A percentile compares a stretch with the other conserved stretches of the same genome.
Evolutionary conservation across 148 eudicot genomes (phyloP).

Genomic region (Rhododendron mucronatum): DNA sequence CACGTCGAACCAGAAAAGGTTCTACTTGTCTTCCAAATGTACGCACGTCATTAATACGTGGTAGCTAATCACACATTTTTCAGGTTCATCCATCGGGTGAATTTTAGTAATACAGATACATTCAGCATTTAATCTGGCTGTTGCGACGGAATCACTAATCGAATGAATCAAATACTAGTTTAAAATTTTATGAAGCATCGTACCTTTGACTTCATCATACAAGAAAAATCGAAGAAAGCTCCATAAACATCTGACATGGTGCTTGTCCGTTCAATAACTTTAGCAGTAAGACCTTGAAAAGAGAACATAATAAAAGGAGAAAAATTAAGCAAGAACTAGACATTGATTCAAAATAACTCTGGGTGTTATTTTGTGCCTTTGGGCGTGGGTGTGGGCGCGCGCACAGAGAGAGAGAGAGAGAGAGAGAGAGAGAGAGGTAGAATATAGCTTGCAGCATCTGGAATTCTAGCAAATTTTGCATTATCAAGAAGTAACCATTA

Average conservation of each 20-base stretch:
- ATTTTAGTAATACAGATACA: not conserved
- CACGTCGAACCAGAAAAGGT: not conserved
- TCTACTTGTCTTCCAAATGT: not conserved
- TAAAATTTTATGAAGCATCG: not conserved
- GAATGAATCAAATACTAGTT: not conserved
- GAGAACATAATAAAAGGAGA: not conserved
- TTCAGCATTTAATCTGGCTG: not conserved
- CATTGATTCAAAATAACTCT: not conserved
- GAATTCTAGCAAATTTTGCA: not conserved
- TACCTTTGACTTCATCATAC: constrained; percentile 78
- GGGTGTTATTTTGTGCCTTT: not conserved
- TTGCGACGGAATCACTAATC: not conserved
- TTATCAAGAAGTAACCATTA: not conserved
- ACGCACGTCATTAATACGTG: not conserved
- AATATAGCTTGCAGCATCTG: not conserved
- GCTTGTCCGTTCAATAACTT: constrained; percentile 60
- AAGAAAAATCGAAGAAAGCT: constrained; percentile 77
- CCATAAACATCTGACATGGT: constrained; percentile 85
- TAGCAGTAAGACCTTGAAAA: constrained; percentile 74
- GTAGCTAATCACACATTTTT: not conserved
- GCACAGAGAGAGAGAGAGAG: not conserved
- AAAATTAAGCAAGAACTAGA: not conserved
- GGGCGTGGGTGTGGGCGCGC: not conserved
- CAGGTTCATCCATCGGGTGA: not conserved
- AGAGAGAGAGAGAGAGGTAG: not conserved